Conservation (phyloP, 768 basidiomycete species). For the Ramaria sp. region DNA sequence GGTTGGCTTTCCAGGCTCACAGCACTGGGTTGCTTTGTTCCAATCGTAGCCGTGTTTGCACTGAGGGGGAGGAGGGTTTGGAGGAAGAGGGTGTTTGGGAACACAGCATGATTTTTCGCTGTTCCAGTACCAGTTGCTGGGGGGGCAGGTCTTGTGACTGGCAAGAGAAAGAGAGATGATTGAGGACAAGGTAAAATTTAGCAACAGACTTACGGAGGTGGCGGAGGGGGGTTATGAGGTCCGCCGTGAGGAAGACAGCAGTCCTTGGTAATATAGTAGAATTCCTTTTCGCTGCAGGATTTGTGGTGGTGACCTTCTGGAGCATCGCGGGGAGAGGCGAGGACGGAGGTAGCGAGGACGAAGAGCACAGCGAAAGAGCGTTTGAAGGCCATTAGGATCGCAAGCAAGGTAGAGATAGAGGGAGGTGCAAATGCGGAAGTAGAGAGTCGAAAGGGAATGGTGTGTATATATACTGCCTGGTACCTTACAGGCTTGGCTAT, state of each 20-base stretch:
- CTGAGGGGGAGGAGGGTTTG: constrained; percentile 27
- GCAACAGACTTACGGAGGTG: constrained; percentile 6
- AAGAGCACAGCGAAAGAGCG: constrained; percentile 3
- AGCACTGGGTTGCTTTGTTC: constrained; percentile 31
- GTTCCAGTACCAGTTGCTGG: constrained; percentile 39
- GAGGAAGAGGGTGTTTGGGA: constrained; percentile 31
- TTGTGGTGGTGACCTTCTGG: too few relatives aligned
- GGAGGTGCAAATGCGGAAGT: neutral
- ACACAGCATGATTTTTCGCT: constrained; percentile 38
- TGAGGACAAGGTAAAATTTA: neutral
- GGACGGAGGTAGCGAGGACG: constrained; percentile 4
- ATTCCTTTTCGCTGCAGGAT: constrained; percentile 2
- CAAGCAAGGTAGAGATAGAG: neutral
- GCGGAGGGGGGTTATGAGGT: neutral
- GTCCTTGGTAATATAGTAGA: constrained; percentile 2
- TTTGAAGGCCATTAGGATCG: constrained; percentile 5
- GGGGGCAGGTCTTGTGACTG: constrained; percentile 25
- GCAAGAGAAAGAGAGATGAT: neutral
- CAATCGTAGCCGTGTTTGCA: constrained; percentile 38
- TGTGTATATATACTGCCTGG: too few relatives aligned
- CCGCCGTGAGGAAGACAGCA: constrained; percentile 9
- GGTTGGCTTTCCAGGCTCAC: constrained; percentile 24
- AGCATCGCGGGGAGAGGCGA: neutral
- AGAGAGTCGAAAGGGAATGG: too few relatives aligned
- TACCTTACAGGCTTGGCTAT: too few relatives aligned